Percentiles rank a stretch among this genome's conserved stretches.
These are phyloP conservation scores for Chaetomiaceae sp. DNA, from an alignment of 2,329 filamentous ascomycete species.

Conservation along the genomic window DNA sequence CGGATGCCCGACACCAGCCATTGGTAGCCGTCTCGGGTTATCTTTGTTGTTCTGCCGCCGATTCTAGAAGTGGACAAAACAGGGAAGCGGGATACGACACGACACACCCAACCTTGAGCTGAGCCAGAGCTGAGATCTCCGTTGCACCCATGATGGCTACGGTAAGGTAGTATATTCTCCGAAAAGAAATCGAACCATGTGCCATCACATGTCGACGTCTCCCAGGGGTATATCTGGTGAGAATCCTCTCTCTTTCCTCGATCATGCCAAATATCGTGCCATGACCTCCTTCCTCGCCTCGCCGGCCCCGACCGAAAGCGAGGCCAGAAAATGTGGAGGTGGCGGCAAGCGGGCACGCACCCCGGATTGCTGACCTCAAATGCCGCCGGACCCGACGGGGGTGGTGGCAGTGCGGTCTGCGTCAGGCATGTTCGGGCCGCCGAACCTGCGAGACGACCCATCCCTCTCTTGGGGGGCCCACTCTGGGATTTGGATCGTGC, in stretches of 20 bases:
- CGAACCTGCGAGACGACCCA: too few species aligned
- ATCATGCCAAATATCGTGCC: background rate
- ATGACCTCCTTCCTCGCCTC: background rate
- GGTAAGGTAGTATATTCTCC: conserved; percentile 7
- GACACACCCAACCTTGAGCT: background rate
- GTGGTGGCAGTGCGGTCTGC: too few species aligned
- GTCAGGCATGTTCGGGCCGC: too few species aligned
- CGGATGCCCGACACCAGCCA: background rate
- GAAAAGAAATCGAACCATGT: background rate
- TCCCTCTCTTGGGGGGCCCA: background rate
- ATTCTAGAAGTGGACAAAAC: background rate
- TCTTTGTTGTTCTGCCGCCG: background rate
- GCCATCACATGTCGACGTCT: background rate
- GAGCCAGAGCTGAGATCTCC: background rate
- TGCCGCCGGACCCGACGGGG: too few species aligned
- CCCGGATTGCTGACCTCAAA: too few species aligned
- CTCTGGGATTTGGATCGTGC: background rate
- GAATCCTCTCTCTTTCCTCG: too few species aligned
- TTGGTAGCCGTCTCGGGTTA: background rate
- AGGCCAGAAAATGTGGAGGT: background rate
- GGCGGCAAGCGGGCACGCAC: background rate
- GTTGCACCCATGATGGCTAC: background rate
- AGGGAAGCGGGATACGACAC: background rate
- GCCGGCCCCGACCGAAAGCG: background rate
- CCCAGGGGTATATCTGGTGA: background rate